A percentile compares a stretch with the other conserved stretches of the same genome.
These are phyloP conservation scores for Lodderomyces parapsilosis DNA, from an alignment of 1,139 yeast genomes.

Conservation along the genomic window DNA sequence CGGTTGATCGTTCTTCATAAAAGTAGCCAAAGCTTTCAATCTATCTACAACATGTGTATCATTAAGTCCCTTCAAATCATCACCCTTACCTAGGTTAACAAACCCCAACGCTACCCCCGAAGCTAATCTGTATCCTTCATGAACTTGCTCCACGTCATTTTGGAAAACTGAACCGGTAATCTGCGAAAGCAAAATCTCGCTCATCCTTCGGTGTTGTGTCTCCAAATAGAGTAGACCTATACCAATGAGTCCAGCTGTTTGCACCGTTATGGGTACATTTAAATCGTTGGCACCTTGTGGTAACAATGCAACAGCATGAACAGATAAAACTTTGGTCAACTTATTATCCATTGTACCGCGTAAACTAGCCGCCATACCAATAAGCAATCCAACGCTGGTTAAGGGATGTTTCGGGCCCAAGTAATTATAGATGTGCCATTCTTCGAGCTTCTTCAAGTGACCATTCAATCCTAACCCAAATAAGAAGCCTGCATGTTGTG, in stretches of 20 bases:
- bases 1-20: constrained; percentile 69
- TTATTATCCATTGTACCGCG: constrained; percentile 83
- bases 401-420: constrained; percentile 85
- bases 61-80: constrained; percentile 56
- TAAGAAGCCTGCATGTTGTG: constrained; percentile 95
- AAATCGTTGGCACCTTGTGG: constrained; percentile 91
- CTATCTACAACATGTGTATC: constrained; percentile 73
- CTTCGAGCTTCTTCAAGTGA: constrained; percentile 78
- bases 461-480: constrained; percentile 92
- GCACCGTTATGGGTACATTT: constrained; percentile 80
- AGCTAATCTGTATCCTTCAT: constrained; percentile 83
- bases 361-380: constrained; percentile 93
- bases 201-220: constrained; percentile 84
- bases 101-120: constrained; percentile 89
- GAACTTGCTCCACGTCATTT: constrained; percentile 55
- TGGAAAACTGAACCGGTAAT: constrained; percentile 55
- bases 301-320: constrained; percentile 86
- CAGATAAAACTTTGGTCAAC: constrained; percentile 85
- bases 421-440: constrained; percentile 95
- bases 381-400: constrained; percentile 80
- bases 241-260: constrained; percentile 89
- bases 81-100: constrained; percentile 81
- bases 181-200: constrained; percentile 73
- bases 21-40: constrained; percentile 58
- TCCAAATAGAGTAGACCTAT: constrained; percentile 80